phyloP scores from a whole-genome alignment of 2,329 filamentous ascomycete species.

The Hysterium pulicare region DNA sequence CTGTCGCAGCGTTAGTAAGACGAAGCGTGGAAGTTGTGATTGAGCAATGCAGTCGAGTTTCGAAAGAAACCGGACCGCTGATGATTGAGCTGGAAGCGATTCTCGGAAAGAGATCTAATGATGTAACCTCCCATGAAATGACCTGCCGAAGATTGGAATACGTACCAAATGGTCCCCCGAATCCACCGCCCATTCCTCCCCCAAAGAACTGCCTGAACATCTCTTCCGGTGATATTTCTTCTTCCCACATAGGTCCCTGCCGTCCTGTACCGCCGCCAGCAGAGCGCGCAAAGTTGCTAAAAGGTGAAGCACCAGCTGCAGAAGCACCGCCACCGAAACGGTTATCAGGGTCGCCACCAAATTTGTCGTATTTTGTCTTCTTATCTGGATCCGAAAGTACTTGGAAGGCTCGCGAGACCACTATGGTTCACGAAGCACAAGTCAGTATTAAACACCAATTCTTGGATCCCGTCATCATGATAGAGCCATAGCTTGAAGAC shows the following conservation, averaged over 20 bases:
- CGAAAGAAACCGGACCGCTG: no score
- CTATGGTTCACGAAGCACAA: no score
- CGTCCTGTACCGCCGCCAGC: constrained; percentile 52
- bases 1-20: constrained; percentile 23
- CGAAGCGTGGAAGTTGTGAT: neutral
- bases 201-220: constrained; percentile 97
- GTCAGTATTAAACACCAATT: constrained; percentile 7
- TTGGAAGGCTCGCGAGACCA: constrained; percentile 92
- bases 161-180: constrained; percentile 65
- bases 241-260: constrained; percentile 66
- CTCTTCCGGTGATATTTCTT: constrained; percentile 93
- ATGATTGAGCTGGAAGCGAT: no score
- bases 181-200: constrained; percentile 58
- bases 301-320: constrained; percentile 57
- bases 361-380: constrained; percentile 81
- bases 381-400: constrained; percentile 92
- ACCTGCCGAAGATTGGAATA: constrained; percentile 8
- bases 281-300: constrained; percentile 57
- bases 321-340: constrained; percentile 65
- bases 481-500: no score
- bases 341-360: constrained; percentile 88
- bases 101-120: no score
- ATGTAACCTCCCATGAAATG: no score
- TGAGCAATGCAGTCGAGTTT: neutral
- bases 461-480: no score